Evolutionary conservation across 116 monocot genomes (phyloP).

Genomic region (Iris pallida): DNA sequence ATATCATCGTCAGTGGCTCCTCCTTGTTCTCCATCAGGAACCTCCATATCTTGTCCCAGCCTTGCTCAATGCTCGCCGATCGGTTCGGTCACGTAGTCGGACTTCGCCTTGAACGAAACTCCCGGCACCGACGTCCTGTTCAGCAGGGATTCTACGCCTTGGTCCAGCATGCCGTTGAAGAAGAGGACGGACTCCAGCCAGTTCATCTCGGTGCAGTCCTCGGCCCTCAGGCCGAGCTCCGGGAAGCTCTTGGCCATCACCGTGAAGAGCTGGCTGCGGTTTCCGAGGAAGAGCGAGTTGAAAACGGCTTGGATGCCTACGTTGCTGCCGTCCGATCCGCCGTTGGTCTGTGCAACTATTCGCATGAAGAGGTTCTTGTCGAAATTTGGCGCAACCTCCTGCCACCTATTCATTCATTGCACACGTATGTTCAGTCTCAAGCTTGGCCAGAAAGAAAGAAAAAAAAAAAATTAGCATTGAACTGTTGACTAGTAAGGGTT

Average conservation of each 20-base stretch:
- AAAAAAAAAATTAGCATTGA: no score
- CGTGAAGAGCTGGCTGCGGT: slow-evolving; percentile 10
- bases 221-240: slow-evolving; percentile 24
- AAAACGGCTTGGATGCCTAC: slow-evolving; percentile 23
- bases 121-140: no score
- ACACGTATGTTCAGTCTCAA: no score
- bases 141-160: slow-evolving; percentile 11
- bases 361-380: slow-evolving; percentile 29
- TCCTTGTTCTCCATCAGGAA: slow-evolving; percentile 16
- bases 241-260: slow-evolving; percentile 32
- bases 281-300: slow-evolving; percentile 38
- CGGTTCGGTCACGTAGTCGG: slow-evolving; percentile 40
- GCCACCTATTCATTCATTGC: no score
- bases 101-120: slow-evolving; percentile 40
- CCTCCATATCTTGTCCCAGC: slow-evolving; percentile 21
- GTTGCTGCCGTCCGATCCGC: not conserved
- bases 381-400: slow-evolving; percentile 15
- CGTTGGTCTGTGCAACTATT: slow-evolving; percentile 13
- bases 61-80: slow-evolving; percentile 17
- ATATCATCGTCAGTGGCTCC: slow-evolving; percentile 1
- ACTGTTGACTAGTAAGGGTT: no score
- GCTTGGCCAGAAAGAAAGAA: no score
- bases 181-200: slow-evolving; percentile 36
- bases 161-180: slow-evolving; percentile 8
- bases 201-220: slow-evolving; percentile 44